Percentiles rank a stretch among this genome's conserved stretches.
Conservation (phyloP, 2,329 filamentous ascomycete species). For the Calcarisporium arbuscula region DNA sequence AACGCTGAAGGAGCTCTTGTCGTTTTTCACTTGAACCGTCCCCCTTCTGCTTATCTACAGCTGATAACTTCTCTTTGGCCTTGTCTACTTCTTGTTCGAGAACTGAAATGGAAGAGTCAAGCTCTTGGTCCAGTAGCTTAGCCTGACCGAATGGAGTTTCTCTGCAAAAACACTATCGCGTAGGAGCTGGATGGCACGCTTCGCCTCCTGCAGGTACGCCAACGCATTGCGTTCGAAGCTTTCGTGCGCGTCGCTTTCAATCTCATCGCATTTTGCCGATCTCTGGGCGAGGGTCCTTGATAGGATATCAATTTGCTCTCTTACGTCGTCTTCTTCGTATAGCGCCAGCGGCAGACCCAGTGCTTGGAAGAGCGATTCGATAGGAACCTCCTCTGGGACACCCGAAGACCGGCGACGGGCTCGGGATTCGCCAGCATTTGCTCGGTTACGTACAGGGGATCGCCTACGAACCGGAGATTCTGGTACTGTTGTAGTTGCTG, state of each 20-base stretch:
- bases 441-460: conserved; percentile 29
- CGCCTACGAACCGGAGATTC: conserved; percentile 28
- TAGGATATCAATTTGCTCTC: conserved; percentile 23
- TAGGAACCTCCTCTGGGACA: conserved; percentile 28
- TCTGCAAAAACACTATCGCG: conserved; percentile 48
- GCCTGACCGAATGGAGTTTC: conserved; percentile 41
- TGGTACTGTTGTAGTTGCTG: conserved; percentile 16
- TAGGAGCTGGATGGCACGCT: conserved; percentile 41
- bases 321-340: conserved; percentile 18
- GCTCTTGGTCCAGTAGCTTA: conserved; percentile 45
- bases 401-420: conserved; percentile 30
- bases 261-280: conserved; percentile 33
- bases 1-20: conserved; percentile 38
- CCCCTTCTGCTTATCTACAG: conserved; percentile 29
- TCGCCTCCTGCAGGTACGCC: conserved; percentile 39
- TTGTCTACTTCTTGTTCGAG: conserved; percentile 38
- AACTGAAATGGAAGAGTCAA: conserved; percentile 43
- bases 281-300: conserved; percentile 33
- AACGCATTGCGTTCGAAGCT: conserved; percentile 40
- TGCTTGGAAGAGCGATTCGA: conserved; percentile 42
- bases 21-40: conserved; percentile 37
- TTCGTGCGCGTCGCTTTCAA: conserved; percentile 40
- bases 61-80: conserved; percentile 30
- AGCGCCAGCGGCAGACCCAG: conserved; percentile 38
- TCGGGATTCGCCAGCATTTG: conserved; percentile 17